Conservation (phyloP, 768 basidiomycete genomes). For the Termitomyces sp. region DNA sequence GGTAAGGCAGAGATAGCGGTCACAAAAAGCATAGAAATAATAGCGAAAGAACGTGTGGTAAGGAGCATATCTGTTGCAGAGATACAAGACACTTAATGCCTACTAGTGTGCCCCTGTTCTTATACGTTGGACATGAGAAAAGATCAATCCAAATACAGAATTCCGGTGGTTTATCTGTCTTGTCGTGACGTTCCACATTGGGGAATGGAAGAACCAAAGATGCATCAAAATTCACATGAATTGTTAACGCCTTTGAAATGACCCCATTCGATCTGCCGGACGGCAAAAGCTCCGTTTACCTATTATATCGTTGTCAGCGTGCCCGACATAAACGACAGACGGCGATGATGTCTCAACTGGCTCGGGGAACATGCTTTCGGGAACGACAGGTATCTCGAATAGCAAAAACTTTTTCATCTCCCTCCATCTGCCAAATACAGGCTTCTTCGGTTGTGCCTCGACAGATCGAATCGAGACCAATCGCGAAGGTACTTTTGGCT, state of each 20-base stretch:
- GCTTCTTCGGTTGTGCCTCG: slow-evolving; percentile 2
- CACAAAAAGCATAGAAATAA: slow-evolving; percentile 28
- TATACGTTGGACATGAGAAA: slow-evolving; percentile 28
- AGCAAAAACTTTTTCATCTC: background rate
- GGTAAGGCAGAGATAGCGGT: slow-evolving; percentile 31
- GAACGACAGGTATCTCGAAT: slow-evolving; percentile 11
- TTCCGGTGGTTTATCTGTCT: slow-evolving; percentile 27
- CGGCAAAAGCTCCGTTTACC: background rate
- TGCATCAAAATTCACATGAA: background rate
- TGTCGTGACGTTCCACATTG: slow-evolving; percentile 21
- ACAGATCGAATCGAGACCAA: background rate
- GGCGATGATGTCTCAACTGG: slow-evolving; percentile 5
- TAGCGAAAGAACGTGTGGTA: slow-evolving; percentile 27
- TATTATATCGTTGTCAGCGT: background rate
- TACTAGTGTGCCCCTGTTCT: slow-evolving; percentile 21
- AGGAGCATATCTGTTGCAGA: slow-evolving; percentile 23
- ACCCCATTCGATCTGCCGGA: background rate
- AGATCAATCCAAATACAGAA: slow-evolving; percentile 28
- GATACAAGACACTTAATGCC: slow-evolving; percentile 20
- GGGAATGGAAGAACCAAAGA: slow-evolving; percentile 20
- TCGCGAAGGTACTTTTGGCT: background rate
- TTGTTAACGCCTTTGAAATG: background rate
- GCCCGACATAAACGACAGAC: slow-evolving; percentile 1
- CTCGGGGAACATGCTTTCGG: slow-evolving; percentile 10
- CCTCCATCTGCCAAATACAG: slow-evolving; percentile 5